Conservation (phyloP, 2,329 filamentous ascomycete species). For the Neodidymelliopsis sp. region DNA sequence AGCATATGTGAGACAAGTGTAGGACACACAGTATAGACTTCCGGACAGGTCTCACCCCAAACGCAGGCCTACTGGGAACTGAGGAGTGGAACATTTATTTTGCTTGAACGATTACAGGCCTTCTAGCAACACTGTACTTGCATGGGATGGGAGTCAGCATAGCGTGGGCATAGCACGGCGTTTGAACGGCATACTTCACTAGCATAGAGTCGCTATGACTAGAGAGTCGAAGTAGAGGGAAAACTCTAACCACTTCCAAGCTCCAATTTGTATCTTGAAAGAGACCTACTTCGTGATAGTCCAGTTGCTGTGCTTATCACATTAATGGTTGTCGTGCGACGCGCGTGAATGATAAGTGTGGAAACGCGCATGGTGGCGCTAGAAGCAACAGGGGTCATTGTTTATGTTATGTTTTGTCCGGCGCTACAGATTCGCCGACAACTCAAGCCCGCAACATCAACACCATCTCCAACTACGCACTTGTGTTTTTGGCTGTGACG, state of each 20-base stretch:
- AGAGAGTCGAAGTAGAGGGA: neutral
- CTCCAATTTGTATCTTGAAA: too few species aligned
- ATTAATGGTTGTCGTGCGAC: neutral
- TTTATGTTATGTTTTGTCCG: slow-evolving; percentile 16
- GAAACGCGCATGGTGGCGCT: slow-evolving; percentile 6
- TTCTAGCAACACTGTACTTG: neutral
- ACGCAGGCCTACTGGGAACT: too few species aligned
- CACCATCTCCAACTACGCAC: slow-evolving; percentile 23
- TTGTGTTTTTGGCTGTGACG: slow-evolving; percentile 23
- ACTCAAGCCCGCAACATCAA: slow-evolving; percentile 18
- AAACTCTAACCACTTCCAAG: too few species aligned
- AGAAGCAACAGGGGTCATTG: slow-evolving; percentile 15
- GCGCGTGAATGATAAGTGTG: slow-evolving; percentile 1
- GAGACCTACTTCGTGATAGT: too few species aligned
- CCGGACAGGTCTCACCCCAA: neutral
- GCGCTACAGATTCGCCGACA: slow-evolving; percentile 8
- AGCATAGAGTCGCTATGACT: neutral
- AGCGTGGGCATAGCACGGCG: slow-evolving; percentile 19
- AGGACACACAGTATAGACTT: neutral
- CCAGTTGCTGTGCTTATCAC: neutral
- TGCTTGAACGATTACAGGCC: neutral
- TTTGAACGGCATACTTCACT: slow-evolving; percentile 1
- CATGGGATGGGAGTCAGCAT: slow-evolving; percentile 7
- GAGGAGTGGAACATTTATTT: too few species aligned
- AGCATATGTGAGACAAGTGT: slow-evolving; percentile 34